Conservation (phyloP, 2,329 filamentous ascomycete genomes). For the Aspergillus tamarii region DNA sequence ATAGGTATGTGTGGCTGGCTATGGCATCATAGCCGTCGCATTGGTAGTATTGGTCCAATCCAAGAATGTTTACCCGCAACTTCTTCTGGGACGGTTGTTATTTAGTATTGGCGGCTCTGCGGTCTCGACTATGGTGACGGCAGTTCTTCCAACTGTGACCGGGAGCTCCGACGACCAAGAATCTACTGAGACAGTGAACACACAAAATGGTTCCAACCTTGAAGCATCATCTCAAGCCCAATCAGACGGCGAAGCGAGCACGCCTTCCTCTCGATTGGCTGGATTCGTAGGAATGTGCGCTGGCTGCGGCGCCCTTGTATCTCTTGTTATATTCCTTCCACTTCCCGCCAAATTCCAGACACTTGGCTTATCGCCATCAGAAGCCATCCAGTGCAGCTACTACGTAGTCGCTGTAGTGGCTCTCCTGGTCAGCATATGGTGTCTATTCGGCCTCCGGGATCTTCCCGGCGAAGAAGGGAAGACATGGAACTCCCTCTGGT, state of each 20-base stretch:
- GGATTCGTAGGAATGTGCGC: constrained; percentile 92
- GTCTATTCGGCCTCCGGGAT: constrained; percentile 74
- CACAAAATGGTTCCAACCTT: constrained; percentile 43
- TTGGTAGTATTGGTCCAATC: constrained; percentile 84
- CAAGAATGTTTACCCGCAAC: constrained; percentile 81
- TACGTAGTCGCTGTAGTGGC: constrained; percentile 80
- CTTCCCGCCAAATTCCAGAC: constrained; percentile 79
- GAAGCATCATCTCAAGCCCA: constrained; percentile 11
- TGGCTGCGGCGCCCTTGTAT: constrained; percentile 85
- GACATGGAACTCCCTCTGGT: constrained; percentile 62
- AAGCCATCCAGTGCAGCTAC: constrained; percentile 81
- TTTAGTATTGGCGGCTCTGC: constrained; percentile 94
- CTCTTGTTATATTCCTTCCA: constrained; percentile 79
- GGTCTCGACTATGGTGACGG: constrained; percentile 96
- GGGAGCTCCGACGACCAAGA: constrained; percentile 34
- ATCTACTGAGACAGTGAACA: constrained; percentile 62
- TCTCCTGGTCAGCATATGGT: constrained; percentile 71
- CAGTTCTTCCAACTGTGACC: constrained; percentile 77
- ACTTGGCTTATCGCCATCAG: constrained; percentile 69
- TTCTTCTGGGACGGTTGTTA: constrained; percentile 79
- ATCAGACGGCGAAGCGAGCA: constrained; percentile 21
- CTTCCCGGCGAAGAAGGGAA: constrained; percentile 77
- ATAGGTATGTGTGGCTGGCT: constrained; percentile 69
- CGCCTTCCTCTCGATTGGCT: constrained; percentile 68
- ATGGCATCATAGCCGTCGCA: constrained; percentile 76